These are phyloP conservation scores for Paecilomyces fulvus DNA, from an alignment of 2,329 filamentous ascomycete species.

Conservation along the genomic window DNA sequence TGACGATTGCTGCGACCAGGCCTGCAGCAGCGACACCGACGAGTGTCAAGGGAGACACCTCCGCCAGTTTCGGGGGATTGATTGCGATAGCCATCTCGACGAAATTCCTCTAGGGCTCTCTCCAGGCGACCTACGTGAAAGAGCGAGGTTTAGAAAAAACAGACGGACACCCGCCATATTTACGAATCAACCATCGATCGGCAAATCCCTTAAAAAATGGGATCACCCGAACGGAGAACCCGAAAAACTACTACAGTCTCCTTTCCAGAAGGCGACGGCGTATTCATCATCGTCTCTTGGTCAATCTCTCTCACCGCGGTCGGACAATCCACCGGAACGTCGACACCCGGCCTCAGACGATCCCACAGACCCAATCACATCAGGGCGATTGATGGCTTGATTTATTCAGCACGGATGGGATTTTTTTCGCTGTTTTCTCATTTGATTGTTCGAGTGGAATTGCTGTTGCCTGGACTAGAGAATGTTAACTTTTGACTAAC, in stretches of 20 bases:
- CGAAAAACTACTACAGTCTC: neutral
- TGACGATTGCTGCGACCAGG: neutral
- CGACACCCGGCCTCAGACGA: neutral
- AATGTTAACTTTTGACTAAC: neutral
- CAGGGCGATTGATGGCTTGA: neutral
- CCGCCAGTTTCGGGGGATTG: neutral
- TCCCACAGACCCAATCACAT: neutral
- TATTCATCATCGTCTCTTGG: neutral
- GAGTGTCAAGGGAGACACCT: neutral
- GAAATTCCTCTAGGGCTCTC: neutral
- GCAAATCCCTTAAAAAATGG: neutral
- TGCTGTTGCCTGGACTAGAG: neutral
- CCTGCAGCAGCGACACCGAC: neutral
- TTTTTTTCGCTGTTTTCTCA: neutral
- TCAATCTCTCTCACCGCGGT: neutral
- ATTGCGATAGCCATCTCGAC: neutral
- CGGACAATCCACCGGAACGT: neutral
- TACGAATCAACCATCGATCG: neutral
- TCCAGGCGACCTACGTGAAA: neutral
- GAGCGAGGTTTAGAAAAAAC: neutral
- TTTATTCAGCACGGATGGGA: neutral
- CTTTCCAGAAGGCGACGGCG: neutral
- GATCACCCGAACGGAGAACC: neutral
- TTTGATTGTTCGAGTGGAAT: neutral
- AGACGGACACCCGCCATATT: neutral